Percentiles rank a stretch among this genome's conserved stretches.
Evolutionary conservation across 2,329 filamentous ascomycete genomes (phyloP).

Genomic region (Trichoderma arundinaceum): DNA sequence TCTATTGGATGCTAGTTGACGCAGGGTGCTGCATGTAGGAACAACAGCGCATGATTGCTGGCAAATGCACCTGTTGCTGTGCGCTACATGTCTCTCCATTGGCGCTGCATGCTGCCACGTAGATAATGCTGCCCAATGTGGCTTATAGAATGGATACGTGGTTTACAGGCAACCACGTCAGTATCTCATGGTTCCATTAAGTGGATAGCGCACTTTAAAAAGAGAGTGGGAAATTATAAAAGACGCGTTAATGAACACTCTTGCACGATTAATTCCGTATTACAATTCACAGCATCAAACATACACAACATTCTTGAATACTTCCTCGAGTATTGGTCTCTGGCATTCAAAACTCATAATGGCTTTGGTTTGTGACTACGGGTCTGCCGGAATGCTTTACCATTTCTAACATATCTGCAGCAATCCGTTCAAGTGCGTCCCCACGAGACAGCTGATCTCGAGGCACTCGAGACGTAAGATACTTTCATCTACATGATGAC

Average conservation of each 20-base stretch:
- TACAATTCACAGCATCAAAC: neutral
- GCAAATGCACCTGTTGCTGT: conserved; percentile 26
- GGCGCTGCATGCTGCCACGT: conserved; percentile 23
- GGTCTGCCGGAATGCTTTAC: neutral
- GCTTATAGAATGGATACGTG: conserved; percentile 22
- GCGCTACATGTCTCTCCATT: conserved; percentile 20
- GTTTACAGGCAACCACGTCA: conserved; percentile 14
- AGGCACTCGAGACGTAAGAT: conserved; percentile 9
- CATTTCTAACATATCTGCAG: neutral
- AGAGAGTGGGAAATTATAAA: neutral
- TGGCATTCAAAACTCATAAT: neutral
- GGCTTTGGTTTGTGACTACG: neutral
- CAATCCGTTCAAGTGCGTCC: conserved; percentile 12
- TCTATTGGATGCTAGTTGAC: conserved; percentile 23
- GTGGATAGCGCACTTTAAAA: conserved; percentile 3
- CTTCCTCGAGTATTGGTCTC: too few species aligned
- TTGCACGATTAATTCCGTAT: neutral
- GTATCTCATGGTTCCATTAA: neutral
- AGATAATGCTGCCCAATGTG: conserved; percentile 25
- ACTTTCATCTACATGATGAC: neutral
- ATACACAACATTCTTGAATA: neutral
- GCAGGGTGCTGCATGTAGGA: conserved; percentile 23
- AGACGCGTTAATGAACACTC: neutral
- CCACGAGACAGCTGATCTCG: neutral
- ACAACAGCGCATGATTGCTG: conserved; percentile 28